A percentile compares a stretch with the other conserved stretches of the same genome.
Evolutionary conservation across 257 asterid genomes (phyloP).

Genomic region (Parsonsia alboflavescens): DNA sequence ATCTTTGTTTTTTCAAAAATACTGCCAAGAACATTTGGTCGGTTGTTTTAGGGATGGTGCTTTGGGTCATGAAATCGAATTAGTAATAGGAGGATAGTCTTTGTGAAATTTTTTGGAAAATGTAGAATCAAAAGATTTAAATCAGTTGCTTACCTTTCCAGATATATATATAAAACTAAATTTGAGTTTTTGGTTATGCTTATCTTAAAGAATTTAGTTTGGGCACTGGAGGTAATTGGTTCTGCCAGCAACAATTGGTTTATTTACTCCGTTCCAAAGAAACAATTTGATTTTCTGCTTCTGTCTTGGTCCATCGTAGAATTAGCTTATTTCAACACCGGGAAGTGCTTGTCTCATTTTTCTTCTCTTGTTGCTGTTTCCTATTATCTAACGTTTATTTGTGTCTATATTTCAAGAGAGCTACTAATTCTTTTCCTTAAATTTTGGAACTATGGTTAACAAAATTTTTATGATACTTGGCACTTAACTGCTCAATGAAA

Average conservation of each 20-base stretch:
- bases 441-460: not conserved
- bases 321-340: not conserved
- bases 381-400: not conserved
- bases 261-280: not conserved
- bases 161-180: not conserved
- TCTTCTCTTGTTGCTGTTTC: not conserved
- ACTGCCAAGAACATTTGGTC: not conserved
- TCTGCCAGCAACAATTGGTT: not conserved
- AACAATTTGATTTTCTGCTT: not conserved
- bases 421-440: not conserved
- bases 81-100: not conserved
- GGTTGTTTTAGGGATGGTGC: not conserved
- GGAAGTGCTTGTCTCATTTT: not conserved
- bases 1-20: not conserved
- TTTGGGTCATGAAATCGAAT: not conserved
- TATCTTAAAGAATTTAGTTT: not conserved
- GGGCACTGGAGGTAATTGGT: not conserved
- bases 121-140: not conserved
- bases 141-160: not conserved
- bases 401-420: not conserved
- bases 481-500: not conserved
- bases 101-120: constrained; percentile 1
- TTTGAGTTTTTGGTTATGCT: not conserved
- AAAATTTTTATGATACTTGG: not conserved
- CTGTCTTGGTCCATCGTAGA: not conserved